A percentile compares a stretch with the other conserved stretches of the same genome.
These are phyloP conservation scores for Talaromyces adpressus DNA, from an alignment of 495 filamentous ascomycete genomes.

Conservation along the genomic window DNA sequence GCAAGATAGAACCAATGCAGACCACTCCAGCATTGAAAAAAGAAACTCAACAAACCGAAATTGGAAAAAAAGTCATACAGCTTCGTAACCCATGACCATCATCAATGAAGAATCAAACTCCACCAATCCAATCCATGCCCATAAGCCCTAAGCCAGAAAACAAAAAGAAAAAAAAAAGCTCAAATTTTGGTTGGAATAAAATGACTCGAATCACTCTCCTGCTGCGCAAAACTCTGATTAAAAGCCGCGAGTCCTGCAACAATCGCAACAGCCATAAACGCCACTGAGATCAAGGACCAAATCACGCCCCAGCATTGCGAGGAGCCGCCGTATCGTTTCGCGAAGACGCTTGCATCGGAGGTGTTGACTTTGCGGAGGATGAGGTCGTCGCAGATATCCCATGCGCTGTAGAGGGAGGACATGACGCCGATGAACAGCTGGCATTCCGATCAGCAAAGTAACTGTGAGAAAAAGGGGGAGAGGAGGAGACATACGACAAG, in stretches of 20 bases:
- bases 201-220: slow-evolving; percentile 59
- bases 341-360: slow-evolving; percentile 76
- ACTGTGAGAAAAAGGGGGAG: too few relatives aligned
- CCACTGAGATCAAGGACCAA: slow-evolving; percentile 64
- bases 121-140: neutral
- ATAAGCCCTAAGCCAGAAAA: neutral
- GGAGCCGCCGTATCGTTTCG: slow-evolving; percentile 67
- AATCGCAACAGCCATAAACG: slow-evolving; percentile 65
- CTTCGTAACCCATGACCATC: neutral
- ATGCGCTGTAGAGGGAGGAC: slow-evolving; percentile 69
- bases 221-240: slow-evolving; percentile 57
- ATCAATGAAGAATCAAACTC: neutral
- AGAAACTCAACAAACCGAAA: neutral
- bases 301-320: slow-evolving; percentile 78
- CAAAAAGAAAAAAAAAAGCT: neutral
- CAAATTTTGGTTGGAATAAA: slow-evolving; percentile 47
- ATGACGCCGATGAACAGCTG: slow-evolving; percentile 74
- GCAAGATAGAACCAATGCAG: too few relatives aligned
- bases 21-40: neutral
- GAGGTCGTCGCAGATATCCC: slow-evolving; percentile 86
- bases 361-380: slow-evolving; percentile 76
- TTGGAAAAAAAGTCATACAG: neutral
- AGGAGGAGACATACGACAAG: slow-evolving; percentile 46
- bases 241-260: slow-evolving; percentile 71
- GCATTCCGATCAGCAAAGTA: too few relatives aligned